Conservation (phyloP, 768 basidiomycete genomes). For the Pluteus cervinus region DNA sequence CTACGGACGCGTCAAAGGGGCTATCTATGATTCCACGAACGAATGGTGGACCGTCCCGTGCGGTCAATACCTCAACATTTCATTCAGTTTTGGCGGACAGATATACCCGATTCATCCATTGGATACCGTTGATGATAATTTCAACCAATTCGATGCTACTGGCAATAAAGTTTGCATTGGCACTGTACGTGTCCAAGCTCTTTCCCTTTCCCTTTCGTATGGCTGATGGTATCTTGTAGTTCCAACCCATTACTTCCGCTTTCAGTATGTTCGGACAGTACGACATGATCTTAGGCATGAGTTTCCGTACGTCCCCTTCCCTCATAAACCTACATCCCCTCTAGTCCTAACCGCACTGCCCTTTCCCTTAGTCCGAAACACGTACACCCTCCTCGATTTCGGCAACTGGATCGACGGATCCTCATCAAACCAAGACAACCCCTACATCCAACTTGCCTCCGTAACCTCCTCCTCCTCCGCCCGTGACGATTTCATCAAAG, state of each 20-base stretch:
- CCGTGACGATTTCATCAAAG: constrained; percentile 58
- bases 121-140: constrained; percentile 60
- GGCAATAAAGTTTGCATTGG: constrained; percentile 63
- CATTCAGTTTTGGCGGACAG: constrained; percentile 64
- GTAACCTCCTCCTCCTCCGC: constrained; percentile 47
- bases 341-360: background rate
- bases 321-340: background rate
- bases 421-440: constrained; percentile 40
- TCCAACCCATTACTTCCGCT: constrained; percentile 79
- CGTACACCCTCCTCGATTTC: constrained; percentile 66
- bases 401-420: constrained; percentile 56
- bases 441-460: constrained; percentile 68
- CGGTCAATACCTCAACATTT: constrained; percentile 62
- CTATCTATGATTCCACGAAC: constrained; percentile 49
- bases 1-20: constrained; percentile 72
- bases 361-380: constrained; percentile 58
- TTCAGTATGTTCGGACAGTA: constrained; percentile 74
- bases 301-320: constrained; percentile 68
- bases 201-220: no score
- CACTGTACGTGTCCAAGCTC: constrained; percentile 38
- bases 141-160: constrained; percentile 33
- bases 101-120: constrained; percentile 72
- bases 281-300: constrained; percentile 81
- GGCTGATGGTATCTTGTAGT: no score
- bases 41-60: constrained; percentile 74